Evolutionary conservation across 2,329 filamentous ascomycete species (phyloP).

Genomic region (Pseudopyrenochaeta lycopersici): DNA sequence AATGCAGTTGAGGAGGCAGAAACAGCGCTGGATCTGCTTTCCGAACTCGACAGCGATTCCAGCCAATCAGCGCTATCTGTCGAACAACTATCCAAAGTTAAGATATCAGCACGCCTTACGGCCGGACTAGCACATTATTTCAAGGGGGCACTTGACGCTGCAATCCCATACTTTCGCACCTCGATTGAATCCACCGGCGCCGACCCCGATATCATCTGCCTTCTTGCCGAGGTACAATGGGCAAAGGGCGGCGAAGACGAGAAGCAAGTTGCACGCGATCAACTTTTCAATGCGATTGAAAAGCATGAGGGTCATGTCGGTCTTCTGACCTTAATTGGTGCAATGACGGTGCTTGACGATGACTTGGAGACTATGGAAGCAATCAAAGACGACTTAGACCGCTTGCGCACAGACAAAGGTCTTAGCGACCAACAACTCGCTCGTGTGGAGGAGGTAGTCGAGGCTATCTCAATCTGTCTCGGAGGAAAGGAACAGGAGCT

Average conservation of each 20-base stretch:
- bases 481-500: constrained; percentile 59
- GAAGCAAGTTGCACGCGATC: constrained; percentile 76
- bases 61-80: constrained; percentile 64
- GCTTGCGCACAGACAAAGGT: constrained; percentile 72
- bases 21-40: constrained; percentile 79
- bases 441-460: constrained; percentile 76
- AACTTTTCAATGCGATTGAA: constrained; percentile 83
- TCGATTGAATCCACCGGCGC: constrained; percentile 79
- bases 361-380: constrained; percentile 83
- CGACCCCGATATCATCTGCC: constrained; percentile 84
- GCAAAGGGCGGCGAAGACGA: constrained; percentile 81
- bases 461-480: constrained; percentile 73
- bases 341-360: constrained; percentile 81
- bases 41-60: constrained; percentile 66
- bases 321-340: constrained; percentile 81
- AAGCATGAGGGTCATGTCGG: constrained; percentile 77
- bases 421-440: constrained; percentile 71
- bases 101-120: constrained; percentile 86
- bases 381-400: constrained; percentile 78
- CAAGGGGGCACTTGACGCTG: constrained; percentile 68
- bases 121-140: constrained; percentile 86
- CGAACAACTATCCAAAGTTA: constrained; percentile 73
- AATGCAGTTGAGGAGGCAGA: constrained; percentile 82
- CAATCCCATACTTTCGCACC: constrained; percentile 80
- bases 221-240: constrained; percentile 93